Evolutionary conservation across 1,139 yeast genomes (phyloP).

Genomic region (Taphrina communis): DNA sequence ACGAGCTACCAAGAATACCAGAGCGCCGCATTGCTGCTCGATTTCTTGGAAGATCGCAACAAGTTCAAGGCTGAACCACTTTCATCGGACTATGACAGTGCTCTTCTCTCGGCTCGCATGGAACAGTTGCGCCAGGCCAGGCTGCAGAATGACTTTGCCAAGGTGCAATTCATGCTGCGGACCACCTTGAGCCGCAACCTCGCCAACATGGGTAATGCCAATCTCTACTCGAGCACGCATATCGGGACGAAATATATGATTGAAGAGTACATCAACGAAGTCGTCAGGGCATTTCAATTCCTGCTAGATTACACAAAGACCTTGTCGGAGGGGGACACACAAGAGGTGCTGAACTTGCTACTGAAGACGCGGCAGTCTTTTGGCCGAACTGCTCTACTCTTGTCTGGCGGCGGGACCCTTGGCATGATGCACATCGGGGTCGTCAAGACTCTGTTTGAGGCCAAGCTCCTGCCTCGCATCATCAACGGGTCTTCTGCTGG

Average conservation of each 20-base stretch:
- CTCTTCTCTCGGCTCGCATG: conserved; percentile 62
- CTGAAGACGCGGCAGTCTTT: conserved; percentile 88
- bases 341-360: conserved; percentile 73
- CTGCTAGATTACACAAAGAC: conserved; percentile 51
- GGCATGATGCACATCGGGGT: conserved; percentile 95
- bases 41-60: conserved; percentile 49
- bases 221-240: conserved; percentile 75
- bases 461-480: conserved; percentile 78
- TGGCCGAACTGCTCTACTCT: conserved; percentile 89
- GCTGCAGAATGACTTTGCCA: conserved; percentile 61
- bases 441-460: conserved; percentile 73
- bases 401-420: conserved; percentile 95
- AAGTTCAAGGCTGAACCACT: conserved; percentile 72
- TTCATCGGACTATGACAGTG: conserved; percentile 73
- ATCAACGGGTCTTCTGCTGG: conserved; percentile 98
- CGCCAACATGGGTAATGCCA: conserved; percentile 85
- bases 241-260: conserved; percentile 85
- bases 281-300: conserved; percentile 65
- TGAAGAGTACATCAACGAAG: conserved; percentile 81
- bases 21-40: conserved; percentile 26
- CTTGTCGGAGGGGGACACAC: conserved; percentile 59
- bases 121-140: conserved; percentile 69
- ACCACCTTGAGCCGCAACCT: conserved; percentile 85
- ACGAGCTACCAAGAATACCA: conserved; percentile 32
- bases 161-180: conserved; percentile 72